These are phyloP conservation scores for Phytophthora macrochlamydospora DNA, from an alignment of 352 stramenopile species.

Conservation along the genomic window DNA sequence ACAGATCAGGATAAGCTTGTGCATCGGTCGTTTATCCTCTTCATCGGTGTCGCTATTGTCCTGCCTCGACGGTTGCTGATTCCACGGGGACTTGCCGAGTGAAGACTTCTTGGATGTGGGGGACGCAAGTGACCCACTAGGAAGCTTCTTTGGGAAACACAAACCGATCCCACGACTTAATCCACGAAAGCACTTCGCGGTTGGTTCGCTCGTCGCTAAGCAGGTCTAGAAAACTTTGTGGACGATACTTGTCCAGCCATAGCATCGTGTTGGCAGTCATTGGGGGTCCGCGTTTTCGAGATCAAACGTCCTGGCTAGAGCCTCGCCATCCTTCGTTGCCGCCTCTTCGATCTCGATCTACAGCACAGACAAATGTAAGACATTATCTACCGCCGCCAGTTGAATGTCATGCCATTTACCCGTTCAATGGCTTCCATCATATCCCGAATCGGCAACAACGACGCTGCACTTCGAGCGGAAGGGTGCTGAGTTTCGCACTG, in stretches of 20 bases:
- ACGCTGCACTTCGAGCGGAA: conserved; percentile 14
- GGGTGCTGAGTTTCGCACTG: conserved; percentile 7
- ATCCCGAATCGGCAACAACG: conserved; percentile 56
- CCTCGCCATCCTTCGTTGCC: conserved; percentile 43
- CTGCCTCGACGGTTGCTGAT: conserved; percentile 8
- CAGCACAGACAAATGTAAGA: conserved; percentile 12
- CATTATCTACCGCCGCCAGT: neutral
- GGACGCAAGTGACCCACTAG: conserved; percentile 18
- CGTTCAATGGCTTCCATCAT: conserved; percentile 62
- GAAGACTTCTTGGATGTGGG: conserved; percentile 11
- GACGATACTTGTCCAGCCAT: conserved; percentile 98
- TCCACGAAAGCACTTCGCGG: conserved; percentile 93
- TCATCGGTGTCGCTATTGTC: conserved; percentile 12
- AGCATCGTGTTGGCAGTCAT: conserved; percentile 47
- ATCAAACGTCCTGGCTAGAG: conserved; percentile 12
- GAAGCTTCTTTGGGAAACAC: conserved; percentile 88
- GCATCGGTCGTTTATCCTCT: conserved; percentile 58
- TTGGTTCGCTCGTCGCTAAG: conserved; percentile 97
- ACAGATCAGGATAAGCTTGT: conserved; percentile 95
- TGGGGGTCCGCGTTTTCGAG: neutral
- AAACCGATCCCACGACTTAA: conserved; percentile 96
- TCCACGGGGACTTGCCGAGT: conserved; percentile 22
- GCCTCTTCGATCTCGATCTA: conserved; percentile 75
- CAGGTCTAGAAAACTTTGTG: conserved; percentile 93
- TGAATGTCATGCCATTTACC: no score